These are phyloP conservation scores for Primulina huaijiensis DNA, from an alignment of 257 asterid genomes.

Conservation along the genomic window DNA sequence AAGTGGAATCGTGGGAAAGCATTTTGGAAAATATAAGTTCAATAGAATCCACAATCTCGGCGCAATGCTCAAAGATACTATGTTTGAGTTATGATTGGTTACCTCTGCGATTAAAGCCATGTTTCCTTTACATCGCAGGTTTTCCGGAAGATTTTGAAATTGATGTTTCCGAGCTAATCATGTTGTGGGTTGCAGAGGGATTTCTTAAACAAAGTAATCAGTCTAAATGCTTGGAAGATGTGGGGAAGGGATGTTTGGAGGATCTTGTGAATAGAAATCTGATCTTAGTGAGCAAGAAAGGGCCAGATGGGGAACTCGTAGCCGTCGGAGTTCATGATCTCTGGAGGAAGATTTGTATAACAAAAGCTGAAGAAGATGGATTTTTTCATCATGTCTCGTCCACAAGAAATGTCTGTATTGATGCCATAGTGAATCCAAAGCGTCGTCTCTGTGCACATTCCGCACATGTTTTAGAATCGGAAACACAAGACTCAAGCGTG, in stretches of 20 bases:
- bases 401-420: not conserved
- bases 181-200: constrained; percentile 14
- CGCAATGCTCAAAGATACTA: not conserved
- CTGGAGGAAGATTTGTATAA: not conserved
- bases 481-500: not conserved
- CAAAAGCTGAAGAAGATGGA: not conserved
- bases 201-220: not conserved
- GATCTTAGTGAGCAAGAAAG: not conserved
- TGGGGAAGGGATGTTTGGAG: not conserved
- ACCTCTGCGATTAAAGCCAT: constrained; percentile 1
- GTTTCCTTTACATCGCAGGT: constrained; percentile 13
- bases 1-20: not conserved
- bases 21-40: not conserved
- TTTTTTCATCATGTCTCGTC: not conserved
- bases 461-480: no score
- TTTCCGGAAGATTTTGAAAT: constrained; percentile 3
- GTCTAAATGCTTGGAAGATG: constrained; percentile 12
- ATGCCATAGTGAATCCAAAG: no score
- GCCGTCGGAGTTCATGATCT: constrained; percentile 5
- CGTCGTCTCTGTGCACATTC: no score
- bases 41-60: not conserved
- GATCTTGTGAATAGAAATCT: not conserved
- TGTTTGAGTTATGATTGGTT: not conserved
- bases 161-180: not conserved
- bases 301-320: not conserved